Evolutionary conservation across 2,329 filamentous ascomycete species (phyloP), one percentile per base, ranked within the genome.

Genomic region (Claviceps capensis): DNA sequence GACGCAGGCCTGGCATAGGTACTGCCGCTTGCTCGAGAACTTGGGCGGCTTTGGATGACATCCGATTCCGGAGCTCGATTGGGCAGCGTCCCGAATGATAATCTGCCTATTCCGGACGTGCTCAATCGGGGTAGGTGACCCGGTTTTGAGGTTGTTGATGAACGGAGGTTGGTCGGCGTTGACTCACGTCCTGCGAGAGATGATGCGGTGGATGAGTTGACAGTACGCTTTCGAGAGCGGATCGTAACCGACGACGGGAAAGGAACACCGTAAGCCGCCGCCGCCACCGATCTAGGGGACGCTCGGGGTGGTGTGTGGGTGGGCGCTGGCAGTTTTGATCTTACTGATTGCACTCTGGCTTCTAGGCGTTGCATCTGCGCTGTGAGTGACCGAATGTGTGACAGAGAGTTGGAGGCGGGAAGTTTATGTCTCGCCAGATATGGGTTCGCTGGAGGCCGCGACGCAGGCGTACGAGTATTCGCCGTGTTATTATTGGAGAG

Each of bases 331-430:
- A 98, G 78, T 68, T 93, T 95, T 41, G 91, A 96, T 59, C 89
- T 83, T 17, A 85, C 93, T 23, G 85, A 88, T 55, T 97, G 89
- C 9, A 98, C 91, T 45, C 93, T 81, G 56, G 93, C 88, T 67
- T 97, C 93, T 55, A 98, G 82, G 59, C 88, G 87, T 68, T 96
- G 88, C 89, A 97, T 96, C 70, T 97, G 93, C 30, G 88, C 90
- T 53, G 94, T 95, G 57, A 98, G 82, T 34, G 85, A 86, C 57
- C 91, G 88, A 62, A 98, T 95, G 65, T 98, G 93, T 58, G 86
- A 86, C 48, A 98, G 79, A 2, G 93, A 97, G 56, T 73, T 81
- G 55, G 75, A 82, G 50, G 74, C 72, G 26, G 79, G 76, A 41
- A 81, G 59, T 55, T 71, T 74, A 59, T 77, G 69, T 17, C 72